These are phyloP conservation scores for Cordyceps tenuipes DNA, from an alignment of 2,329 filamentous ascomycete genomes.

Conservation along the genomic window DNA sequence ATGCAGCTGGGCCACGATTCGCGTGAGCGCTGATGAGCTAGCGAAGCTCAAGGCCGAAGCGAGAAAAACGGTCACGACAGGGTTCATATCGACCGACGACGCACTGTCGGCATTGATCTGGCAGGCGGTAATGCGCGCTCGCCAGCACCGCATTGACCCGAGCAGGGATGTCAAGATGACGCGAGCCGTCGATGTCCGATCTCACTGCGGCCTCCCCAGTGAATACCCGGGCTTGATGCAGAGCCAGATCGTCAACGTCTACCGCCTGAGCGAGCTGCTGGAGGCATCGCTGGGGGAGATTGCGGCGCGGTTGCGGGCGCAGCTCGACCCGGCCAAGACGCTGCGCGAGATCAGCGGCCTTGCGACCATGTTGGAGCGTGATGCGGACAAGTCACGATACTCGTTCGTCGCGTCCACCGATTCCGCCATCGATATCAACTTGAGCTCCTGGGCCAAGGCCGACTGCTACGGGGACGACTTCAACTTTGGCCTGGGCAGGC, in stretches of 20 bases:
- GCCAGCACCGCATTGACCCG: conserved; percentile 26
- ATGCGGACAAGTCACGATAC: conserved; percentile 27
- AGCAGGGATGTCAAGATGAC: conserved; percentile 25
- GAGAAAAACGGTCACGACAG: background rate
- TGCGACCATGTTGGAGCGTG: conserved; percentile 29
- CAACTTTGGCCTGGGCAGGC: conserved; percentile 34
- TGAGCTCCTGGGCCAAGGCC: conserved; percentile 47
- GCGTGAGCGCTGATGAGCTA: background rate
- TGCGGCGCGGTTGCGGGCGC: conserved; percentile 30
- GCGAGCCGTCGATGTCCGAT: conserved; percentile 42
- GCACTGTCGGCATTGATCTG: background rate
- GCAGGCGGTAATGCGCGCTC: conserved; percentile 22
- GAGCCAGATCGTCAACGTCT: conserved; percentile 35
- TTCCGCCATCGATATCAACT: conserved; percentile 34
- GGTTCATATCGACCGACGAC: background rate
- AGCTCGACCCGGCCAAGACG: conserved; percentile 29
- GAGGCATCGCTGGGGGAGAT: conserved; percentile 25
- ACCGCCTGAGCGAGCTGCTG: conserved; percentile 21
- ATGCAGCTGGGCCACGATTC: background rate
- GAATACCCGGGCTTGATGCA: conserved; percentile 41
- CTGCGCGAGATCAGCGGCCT: conserved; percentile 30
- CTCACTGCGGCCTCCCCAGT: conserved; percentile 30
- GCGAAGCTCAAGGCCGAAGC: background rate
- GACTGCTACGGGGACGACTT: conserved; percentile 40
- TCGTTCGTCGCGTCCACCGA: conserved; percentile 29